Base-by-base conservation (phyloP, 805 yeast species). In the Lachancea kluyveri region DNA sequence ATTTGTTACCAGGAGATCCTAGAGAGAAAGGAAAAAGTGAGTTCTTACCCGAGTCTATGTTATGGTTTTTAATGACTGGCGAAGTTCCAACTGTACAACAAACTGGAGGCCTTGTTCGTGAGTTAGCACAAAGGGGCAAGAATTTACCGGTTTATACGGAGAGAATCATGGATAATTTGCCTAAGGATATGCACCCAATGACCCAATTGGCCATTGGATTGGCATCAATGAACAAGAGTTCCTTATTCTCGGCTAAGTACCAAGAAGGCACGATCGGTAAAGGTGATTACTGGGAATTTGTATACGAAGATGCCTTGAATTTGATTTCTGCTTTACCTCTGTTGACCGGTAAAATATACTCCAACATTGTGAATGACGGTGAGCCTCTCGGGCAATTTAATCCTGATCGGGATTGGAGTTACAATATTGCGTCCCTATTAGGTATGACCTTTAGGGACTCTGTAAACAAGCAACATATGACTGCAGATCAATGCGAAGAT, bases 21-120 rank as follows among this genome's bases (percentile, higher is more conserved):
- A 31, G 54, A 21, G 50, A 52, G 18, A 67, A 67, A 38, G 72
- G 72, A 39, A 70, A 70, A 30, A 62, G 65, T 18, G 83, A 77
- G 55, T 79, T 81, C 54, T 66, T 79, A 38, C 90, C 90, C 31
- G 85, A 77, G 58, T 72, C 79, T 33, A 76, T 81, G 74, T 70
- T 81, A 56, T 82, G 90, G 90, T 74, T 74, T 49, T 64, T 81
- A 43, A 65, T 82, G 55, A 80, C 88, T 25, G 90, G 90, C 24
- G 70, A 77, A 58, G 67, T 73, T 36, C 90, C 92, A 42, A 50
- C 82, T 19, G 70, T 50, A 21, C 67, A 66, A 26, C 82, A 82
- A 54, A 69, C 75, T 43, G 62, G 66, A 41, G 68, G 64, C 26
- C 64, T 81, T 38, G 66, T 75, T 24, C 66, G 62, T 43, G 83